Evolutionary conservation across 2,329 filamentous ascomycete species (phyloP), one percentile per base, ranked within the genome.

Genomic region (Claviceps lovelessii): DNA sequence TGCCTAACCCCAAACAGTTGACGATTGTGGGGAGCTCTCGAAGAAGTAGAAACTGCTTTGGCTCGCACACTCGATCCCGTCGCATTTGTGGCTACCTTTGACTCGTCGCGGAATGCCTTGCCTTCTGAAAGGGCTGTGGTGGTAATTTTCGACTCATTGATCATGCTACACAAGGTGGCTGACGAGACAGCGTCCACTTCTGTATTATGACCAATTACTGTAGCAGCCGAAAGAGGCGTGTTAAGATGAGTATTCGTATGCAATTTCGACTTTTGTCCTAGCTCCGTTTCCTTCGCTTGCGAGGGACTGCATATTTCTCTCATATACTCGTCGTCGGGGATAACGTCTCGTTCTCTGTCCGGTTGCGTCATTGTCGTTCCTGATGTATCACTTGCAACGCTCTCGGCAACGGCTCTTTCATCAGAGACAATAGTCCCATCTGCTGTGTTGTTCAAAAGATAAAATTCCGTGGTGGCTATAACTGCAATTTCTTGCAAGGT

Each of bases 1-100:
- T 72, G 63, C 23, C 71, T 69, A 2, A 67, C 59, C 49, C 74
- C 73, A 39, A 74, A 61, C 3, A 73, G 63, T 10, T 70, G 64
- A 9, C 73, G 72, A 57, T 73, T 79, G 61, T 74, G 76, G 31
- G 59, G 60, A 17, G 67, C 58, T 29, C 67, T 65, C 3, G 70
- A 60, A 39, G 64, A 58, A 1, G 68, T 59, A 3, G 69, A 47
- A 54, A 67, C 72, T 9, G 62, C 48, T 41, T 63, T 62, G 2
- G 41, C n/a, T 17, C 35, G 31, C 17, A 48, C 5, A n/a, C 33
- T 52, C 1, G 37, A 11, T 17, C n/a, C 45, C 10, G 19, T 41
- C 17, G 57, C 51, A 52, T 59, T 59, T 11, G 35, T 41, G 10
- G 56, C 51, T 49, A 49, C 58, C 8, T 55, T 56, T 17, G 58